Conservation (phyloP, 805 yeast species). For the Candida stauntonica region DNA sequence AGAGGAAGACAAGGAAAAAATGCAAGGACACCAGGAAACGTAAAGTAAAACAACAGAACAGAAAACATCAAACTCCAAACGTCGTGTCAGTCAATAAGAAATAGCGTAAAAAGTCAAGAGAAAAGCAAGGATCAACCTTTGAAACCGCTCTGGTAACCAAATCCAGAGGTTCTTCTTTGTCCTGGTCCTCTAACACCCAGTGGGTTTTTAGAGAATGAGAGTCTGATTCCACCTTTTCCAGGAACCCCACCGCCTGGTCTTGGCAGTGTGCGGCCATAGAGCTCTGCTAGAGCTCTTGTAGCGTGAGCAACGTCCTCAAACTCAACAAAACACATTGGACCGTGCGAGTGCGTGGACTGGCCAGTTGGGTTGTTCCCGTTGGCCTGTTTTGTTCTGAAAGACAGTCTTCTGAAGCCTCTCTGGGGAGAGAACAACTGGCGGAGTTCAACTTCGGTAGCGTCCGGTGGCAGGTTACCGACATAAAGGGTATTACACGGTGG, state of each 20-base stretch:
- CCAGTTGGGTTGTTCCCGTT: conserved; percentile 33
- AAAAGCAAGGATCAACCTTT: conserved; percentile 9
- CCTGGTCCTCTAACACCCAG: conserved; percentile 86
- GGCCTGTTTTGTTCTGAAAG: conserved; percentile 74
- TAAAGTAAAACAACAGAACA: background rate
- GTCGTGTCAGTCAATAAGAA: too few relatives aligned
- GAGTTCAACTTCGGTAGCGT: conserved; percentile 90
- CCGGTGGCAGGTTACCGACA: conserved; percentile 96
- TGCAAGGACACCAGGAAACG: background rate
- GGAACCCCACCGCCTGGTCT: conserved; percentile 63
- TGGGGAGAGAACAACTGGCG: conserved; percentile 84
- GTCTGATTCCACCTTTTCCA: conserved; percentile 89
- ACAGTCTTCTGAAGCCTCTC: conserved; percentile 86
- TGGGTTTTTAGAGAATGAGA: conserved; percentile 94
- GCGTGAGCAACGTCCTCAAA: conserved; percentile 95
- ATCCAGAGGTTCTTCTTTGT: conserved; percentile 37
- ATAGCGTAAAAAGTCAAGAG: too few relatives aligned
- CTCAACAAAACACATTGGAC: conserved; percentile 99
- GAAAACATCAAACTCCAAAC: conserved; percentile 5
- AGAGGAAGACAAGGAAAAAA: background rate
- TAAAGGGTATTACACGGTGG: conserved; percentile 97
- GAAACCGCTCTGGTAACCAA: conserved; percentile 19
- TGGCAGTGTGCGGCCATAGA: conserved; percentile 89
- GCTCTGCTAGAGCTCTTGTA: conserved; percentile 86
- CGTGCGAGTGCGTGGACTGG: conserved; percentile 47